Conservation (phyloP, 2,329 filamentous ascomycete genomes). For the Akanthomyces dipterigenus region DNA sequence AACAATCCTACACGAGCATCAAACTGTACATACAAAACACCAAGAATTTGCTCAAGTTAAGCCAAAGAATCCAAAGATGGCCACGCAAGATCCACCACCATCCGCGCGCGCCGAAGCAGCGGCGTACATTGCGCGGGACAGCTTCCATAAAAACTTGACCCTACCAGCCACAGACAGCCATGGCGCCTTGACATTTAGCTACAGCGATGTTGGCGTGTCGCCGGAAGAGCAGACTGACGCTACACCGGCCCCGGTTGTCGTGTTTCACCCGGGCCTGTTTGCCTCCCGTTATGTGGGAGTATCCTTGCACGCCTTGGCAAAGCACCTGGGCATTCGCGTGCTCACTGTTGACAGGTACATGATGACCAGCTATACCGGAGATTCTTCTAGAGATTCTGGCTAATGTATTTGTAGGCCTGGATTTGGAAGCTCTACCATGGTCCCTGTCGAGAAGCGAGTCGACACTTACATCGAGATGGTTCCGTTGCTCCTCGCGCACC, state of each 20-base stretch:
- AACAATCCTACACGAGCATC: neutral
- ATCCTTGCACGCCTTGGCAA: slow-evolving; percentile 26
- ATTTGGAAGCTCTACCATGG: slow-evolving; percentile 19
- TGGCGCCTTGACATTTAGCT: slow-evolving; percentile 19
- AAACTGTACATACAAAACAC: neutral
- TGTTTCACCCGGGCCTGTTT: slow-evolving; percentile 25
- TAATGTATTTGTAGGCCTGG: slow-evolving; percentile 20
- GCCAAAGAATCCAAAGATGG: neutral
- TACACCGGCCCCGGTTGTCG: slow-evolving; percentile 18
- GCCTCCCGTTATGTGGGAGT: slow-evolving; percentile 22
- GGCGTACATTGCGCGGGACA: slow-evolving; percentile 18
- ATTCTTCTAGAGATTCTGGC: slow-evolving; percentile 14
- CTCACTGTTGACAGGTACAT: slow-evolving; percentile 24
- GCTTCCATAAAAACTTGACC: slow-evolving; percentile 22
- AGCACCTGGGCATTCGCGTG: slow-evolving; percentile 25
- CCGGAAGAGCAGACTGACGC: neutral
- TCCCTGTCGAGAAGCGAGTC: slow-evolving; percentile 16
- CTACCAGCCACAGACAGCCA: slow-evolving; percentile 18
- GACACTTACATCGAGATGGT: slow-evolving; percentile 24
- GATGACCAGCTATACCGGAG: too few relatives aligned
- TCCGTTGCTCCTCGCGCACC: slow-evolving; percentile 26
- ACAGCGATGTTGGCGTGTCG: slow-evolving; percentile 21
- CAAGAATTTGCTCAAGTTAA: neutral
- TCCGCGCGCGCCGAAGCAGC: slow-evolving; percentile 2
- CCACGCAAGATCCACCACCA: neutral